These are phyloP conservation scores for Rauvolfia tetraphylla DNA, from an alignment of 257 asterid species.

Conservation along the genomic window DNA sequence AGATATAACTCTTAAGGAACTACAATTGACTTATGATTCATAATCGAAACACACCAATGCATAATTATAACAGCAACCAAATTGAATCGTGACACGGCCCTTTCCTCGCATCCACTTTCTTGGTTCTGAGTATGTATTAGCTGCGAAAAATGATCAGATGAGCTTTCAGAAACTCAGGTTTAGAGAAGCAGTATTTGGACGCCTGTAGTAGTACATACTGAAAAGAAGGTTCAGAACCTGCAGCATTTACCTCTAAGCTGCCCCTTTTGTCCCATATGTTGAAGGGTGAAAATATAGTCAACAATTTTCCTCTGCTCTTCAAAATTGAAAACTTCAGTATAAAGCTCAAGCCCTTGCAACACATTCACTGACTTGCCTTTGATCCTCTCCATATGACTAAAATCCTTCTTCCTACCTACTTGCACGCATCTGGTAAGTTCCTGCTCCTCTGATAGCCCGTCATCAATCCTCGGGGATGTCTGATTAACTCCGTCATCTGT, in stretches of 20 bases:
- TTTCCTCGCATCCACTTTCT: conserved; percentile 90
- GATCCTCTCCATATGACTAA: conserved; percentile 45
- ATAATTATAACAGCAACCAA: conserved; percentile 89
- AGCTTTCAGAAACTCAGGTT: not conserved
- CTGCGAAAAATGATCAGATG: conserved; percentile 34
- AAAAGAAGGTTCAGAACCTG: not conserved
- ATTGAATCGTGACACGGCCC: conserved; percentile 80
- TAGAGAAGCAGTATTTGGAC: too few relatives aligned
- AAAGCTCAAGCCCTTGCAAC: conserved; percentile 71
- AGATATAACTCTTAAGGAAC: not conserved
- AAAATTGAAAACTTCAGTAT: conserved; percentile 61
- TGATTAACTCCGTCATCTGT: conserved; percentile 9
- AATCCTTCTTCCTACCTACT: conserved; percentile 57
- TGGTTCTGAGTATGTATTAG: conserved; percentile 73
- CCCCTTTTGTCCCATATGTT: conserved; percentile 51
- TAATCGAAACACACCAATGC: conserved; percentile 41
- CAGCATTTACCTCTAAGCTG: conserved; percentile 49
- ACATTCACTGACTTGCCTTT: conserved; percentile 46
- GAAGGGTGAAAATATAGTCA: conserved; percentile 44
- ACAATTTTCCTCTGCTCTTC: conserved; percentile 75
- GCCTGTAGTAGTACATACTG: too few relatives aligned
- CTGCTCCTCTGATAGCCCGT: conserved; percentile 45
- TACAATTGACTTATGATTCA: not conserved
- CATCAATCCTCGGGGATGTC: not conserved
- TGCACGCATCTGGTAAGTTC: conserved; percentile 46